Evolutionary conservation across 257 asterid species (phyloP).

Genomic region (Anisodus tanguticus): DNA sequence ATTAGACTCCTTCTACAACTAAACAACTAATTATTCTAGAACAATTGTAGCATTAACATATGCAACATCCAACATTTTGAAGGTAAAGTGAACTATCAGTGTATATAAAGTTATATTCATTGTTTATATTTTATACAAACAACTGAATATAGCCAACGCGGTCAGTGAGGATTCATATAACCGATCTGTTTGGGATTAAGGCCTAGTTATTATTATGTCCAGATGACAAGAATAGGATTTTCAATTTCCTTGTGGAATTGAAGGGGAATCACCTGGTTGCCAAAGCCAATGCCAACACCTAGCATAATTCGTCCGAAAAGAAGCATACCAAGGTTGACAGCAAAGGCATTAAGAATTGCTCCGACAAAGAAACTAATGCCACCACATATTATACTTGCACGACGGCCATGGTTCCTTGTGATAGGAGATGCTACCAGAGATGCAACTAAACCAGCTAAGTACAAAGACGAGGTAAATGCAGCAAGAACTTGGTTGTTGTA

Average conservation of each 20-base stretch:
- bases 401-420: slow-evolving; percentile 72
- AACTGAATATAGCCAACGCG: neutral
- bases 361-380: slow-evolving; percentile 73
- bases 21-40: no score
- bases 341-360: slow-evolving; percentile 68
- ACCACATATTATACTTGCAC: slow-evolving; percentile 73
- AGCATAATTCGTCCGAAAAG: slow-evolving; percentile 81
- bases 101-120: neutral
- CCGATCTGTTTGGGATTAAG: neutral
- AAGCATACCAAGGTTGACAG: slow-evolving; percentile 71
- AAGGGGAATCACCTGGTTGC: slow-evolving; percentile 67
- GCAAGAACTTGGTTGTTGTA: slow-evolving; percentile 82
- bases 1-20: no score
- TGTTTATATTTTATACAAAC: neutral
- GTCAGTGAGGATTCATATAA: neutral
- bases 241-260: neutral
- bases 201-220: neutral
- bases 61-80: neutral
- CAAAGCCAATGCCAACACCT: slow-evolving; percentile 89
- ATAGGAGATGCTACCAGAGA: slow-evolving; percentile 73
- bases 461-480: slow-evolving; percentile 80
- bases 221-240: neutral
- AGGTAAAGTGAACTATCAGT: neutral
- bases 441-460: slow-evolving; percentile 74
- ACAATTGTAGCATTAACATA: no score